Evolutionary conservation across 345 rosid genomes (phyloP).

Genomic region (Camelina hispida): DNA sequence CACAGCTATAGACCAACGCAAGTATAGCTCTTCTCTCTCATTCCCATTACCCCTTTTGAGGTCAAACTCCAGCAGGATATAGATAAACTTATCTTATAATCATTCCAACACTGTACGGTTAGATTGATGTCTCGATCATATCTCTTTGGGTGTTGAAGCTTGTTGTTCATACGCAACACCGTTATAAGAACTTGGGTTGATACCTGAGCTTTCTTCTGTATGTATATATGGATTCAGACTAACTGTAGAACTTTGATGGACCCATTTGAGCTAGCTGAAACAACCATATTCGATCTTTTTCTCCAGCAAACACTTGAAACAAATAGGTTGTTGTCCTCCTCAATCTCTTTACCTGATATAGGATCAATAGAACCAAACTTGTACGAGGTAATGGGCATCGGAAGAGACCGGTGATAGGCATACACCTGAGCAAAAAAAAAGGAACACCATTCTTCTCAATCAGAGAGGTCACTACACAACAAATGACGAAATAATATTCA

Average conservation of each 20-base stretch:
- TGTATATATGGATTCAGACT: slow-evolving; percentile 51
- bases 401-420: slow-evolving; percentile 82
- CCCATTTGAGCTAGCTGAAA: slow-evolving; percentile 94
- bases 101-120: slow-evolving; percentile 10
- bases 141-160: not conserved
- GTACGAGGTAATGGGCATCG: slow-evolving; percentile 91
- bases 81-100: not conserved
- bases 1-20: not conserved
- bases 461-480: not conserved
- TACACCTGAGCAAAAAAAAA: slow-evolving; percentile 62
- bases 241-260: slow-evolving; percentile 90
- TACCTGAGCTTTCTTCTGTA: slow-evolving; percentile 26
- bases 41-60: not conserved
- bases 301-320: slow-evolving; percentile 99
- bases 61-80: not conserved
- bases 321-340: slow-evolving; percentile 82
- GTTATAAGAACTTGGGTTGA: slow-evolving; percentile 8
- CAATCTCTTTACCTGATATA: slow-evolving; percentile 82
- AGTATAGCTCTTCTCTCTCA: not conserved
- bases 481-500: not conserved
- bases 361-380: slow-evolving; percentile 94
- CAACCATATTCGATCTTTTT: slow-evolving; percentile 77
- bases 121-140: not conserved
- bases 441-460: slow-evolving; percentile 18
- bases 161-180: not conserved